Base-by-base conservation (phyloP, 768 basidiomycete species). In the Daedaleopsis nitida region DNA sequence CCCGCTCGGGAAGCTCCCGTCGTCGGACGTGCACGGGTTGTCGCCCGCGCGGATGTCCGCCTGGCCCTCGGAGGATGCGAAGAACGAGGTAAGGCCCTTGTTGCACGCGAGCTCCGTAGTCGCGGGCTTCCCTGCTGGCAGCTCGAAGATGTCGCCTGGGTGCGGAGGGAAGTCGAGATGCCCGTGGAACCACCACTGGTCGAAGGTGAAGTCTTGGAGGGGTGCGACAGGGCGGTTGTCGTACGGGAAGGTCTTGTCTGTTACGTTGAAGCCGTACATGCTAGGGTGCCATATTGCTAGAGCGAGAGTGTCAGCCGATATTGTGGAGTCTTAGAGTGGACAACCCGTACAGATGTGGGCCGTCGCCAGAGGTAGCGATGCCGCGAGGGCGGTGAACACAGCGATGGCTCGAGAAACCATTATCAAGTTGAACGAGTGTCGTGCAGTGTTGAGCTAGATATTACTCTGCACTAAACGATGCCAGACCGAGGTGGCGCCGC, bases 261-360 rank as follows among this genome's bases (percentile, higher is more conserved):
- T 87, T n/a, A 87, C 86, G 57, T 88, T 87, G 77, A 85, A 89
- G 0, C 88, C 87, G 62, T 66, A 87, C 84, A 88, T 87, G 69
- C 81, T 78, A 8, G 83, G 79, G 57, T 83, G 78, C 73, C 74
- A 86, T 11, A 83, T 62, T 17, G 81, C 84, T 83, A 45, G 16
- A 42, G 16, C 23, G 9, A 16, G 27, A 16, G 37, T 16, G 52
- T 58, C 23, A 59, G 50, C n/a, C 6, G 34, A 38, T 19, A 3
- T n/a, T n/a, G n/a, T n/a, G n/a, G n/a, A n/a, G n/a, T n/a, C 35
- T 5, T 21, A 11, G 8, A 37, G 8, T 19, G 47, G n/a, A n/a
- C n/a, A 13, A 14, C 3, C 11, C 62, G n/a, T 60, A 67, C 66
- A 54, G 38, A 59, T 59, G 51, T 67, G 66, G 17, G 52, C 66